These are phyloP conservation scores for Hansenula lynferdii DNA, from an alignment of 1,139 yeast species.

Conservation along the genomic window DNA sequence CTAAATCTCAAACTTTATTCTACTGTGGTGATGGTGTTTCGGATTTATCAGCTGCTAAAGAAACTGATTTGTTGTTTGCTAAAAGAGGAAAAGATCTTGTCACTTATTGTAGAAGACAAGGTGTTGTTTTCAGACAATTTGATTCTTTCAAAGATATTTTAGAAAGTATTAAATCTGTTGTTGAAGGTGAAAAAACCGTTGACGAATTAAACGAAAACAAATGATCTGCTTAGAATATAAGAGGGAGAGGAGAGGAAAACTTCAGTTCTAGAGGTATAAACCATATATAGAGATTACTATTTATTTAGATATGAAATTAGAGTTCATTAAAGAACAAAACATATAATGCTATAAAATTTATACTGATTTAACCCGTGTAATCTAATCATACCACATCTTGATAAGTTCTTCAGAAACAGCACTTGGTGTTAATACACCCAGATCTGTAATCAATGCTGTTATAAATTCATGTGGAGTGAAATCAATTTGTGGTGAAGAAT, in stretches of 20 bases:
- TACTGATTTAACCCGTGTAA: neutral
- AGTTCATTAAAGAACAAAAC: too few relatives aligned
- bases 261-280: neutral
- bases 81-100: slow-evolving; percentile 89
- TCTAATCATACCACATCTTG: slow-evolving; percentile 92
- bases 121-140: slow-evolving; percentile 83
- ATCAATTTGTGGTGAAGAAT: slow-evolving; percentile 57
- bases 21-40: slow-evolving; percentile 98
- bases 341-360: neutral
- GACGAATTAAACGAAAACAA: slow-evolving; percentile 33
- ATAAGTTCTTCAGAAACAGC: slow-evolving; percentile 97
- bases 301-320: too few relatives aligned
- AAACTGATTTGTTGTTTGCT: slow-evolving; percentile 90
- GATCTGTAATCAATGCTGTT: slow-evolving; percentile 92
- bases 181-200: slow-evolving; percentile 39
- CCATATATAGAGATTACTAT: too few relatives aligned
- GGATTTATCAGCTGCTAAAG: slow-evolving; percentile 91
- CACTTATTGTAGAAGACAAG: slow-evolving; percentile 73
- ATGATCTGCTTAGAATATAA: neutral
- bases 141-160: slow-evolving; percentile 71
- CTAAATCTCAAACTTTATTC: slow-evolving; percentile 47
- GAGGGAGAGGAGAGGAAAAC: neutral
- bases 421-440: slow-evolving; percentile 94
- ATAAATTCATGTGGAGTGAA: slow-evolving; percentile 95
- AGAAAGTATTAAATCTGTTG: slow-evolving; percentile 41